Percentiles rank a stretch among this genome's conserved stretches.
These are phyloP conservation scores for Arbutus unedo DNA, from an alignment of 148 eudicot species.

Conservation along the genomic window DNA sequence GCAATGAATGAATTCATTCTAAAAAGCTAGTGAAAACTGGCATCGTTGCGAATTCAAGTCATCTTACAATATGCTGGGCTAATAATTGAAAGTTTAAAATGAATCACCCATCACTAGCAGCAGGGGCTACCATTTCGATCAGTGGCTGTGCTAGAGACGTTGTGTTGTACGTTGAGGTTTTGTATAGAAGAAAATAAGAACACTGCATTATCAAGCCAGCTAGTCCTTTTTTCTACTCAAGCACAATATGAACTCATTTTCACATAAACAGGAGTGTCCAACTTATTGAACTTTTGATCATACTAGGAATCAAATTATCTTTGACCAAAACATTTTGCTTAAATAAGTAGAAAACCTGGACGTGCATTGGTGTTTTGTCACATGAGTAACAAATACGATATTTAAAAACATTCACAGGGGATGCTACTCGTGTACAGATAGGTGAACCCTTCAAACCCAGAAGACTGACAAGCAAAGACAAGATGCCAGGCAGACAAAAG, in stretches of 20 bases:
- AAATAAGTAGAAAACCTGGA: neutral
- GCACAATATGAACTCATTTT: neutral
- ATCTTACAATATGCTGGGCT: neutral
- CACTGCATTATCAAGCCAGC: neutral
- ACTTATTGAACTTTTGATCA: neutral
- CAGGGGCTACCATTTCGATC: neutral
- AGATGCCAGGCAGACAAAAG: neutral
- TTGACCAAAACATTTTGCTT: neutral
- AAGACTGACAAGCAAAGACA: neutral
- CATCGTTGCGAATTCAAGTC: neutral
- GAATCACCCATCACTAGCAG: neutral
- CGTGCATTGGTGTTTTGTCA: neutral
- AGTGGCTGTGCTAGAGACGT: neutral
- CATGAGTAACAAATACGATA: neutral
- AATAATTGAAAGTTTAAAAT: neutral
- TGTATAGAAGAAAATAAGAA: neutral
- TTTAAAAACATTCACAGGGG: neutral
- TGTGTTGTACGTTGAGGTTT: too few relatives aligned
- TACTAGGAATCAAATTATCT: neutral
- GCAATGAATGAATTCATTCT: neutral
- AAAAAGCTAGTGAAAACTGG: neutral
- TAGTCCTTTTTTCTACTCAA: neutral
- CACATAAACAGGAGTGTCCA: neutral
- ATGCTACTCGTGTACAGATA: neutral
- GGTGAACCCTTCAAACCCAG: neutral